Evolutionary conservation across 352 stramenopile genomes (phyloP), one percentile per base, ranked within the genome.

Genomic region (Phytophthora ramorum): DNA sequence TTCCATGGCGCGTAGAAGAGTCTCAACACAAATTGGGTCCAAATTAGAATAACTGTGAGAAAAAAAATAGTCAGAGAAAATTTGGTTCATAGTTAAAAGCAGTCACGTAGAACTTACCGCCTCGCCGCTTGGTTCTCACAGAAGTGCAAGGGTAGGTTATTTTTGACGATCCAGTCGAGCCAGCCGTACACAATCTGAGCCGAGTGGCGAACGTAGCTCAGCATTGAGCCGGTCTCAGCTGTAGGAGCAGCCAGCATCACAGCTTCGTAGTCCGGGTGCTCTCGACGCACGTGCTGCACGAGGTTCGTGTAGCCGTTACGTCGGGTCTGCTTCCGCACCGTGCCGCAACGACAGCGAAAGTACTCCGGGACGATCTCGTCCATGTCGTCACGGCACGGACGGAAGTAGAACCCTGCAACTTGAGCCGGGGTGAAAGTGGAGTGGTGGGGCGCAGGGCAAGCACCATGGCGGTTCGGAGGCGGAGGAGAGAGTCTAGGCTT

Each of bases 341-440:
- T 57, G 24, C 34, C 57, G 43, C 56, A 72, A 19, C 30, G 40
- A 14, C 53, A 35, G 3, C 38, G n/a, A 24, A 57, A 49, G 24
- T 52, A 51, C 38, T 49, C 47, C 7, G 35, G 37, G 13, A 63
- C 40, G 16, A 56, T 50, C 32, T 63, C 49, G 3, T 24, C 22
- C 1, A 3, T 24, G 46, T 57, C 57, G 19, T 50, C 30, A 10
- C 37, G 55, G 34, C 55, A 63, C 55, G 32, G 55, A 16, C 34
- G 55, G 40, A 63, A 63, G 55, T 55, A 63, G 44, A 63, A 63
- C 1, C 20, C 32, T 7, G 19, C 37, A 9, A 54, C 16, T 32
- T 63, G 44, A 16, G 44, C 30, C 8, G 26, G 37, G 13, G 43
- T 52, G 30, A 55, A 63, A 17, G 44, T 17, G 9, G 26, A 20